phyloP scores from a whole-genome alignment of 768 basidiomycete species.

The Boletus speciosus region DNA sequence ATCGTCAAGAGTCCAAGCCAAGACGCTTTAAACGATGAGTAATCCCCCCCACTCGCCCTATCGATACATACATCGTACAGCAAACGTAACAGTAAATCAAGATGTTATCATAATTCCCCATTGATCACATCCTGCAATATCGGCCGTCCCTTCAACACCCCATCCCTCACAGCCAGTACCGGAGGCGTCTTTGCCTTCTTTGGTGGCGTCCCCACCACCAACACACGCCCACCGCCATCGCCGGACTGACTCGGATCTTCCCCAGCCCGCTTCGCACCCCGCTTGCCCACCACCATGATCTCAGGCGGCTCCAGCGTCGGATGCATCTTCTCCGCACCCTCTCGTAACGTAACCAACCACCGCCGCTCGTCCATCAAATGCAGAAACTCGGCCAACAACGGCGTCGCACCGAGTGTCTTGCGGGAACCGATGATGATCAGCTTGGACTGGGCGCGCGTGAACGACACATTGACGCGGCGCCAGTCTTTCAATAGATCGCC shows the following conservation, averaged over 20 bases:
- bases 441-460: constrained; percentile 90
- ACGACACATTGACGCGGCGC: constrained; percentile 94
- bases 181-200: constrained; percentile 37
- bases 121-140: constrained; percentile 61
- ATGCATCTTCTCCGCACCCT: constrained; percentile 54
- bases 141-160: constrained; percentile 53
- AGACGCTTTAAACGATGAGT: too few species aligned
- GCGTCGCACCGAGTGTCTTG: constrained; percentile 60
- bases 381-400: constrained; percentile 74
- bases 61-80: too few species aligned
- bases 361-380: constrained; percentile 61
- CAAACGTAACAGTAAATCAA: too few species aligned
- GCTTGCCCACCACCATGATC: constrained; percentile 8
- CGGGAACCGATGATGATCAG: constrained; percentile 88
- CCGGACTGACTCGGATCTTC: neutral
- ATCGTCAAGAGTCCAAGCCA: too few species aligned
- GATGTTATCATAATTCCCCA: constrained; percentile 27
- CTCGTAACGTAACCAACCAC: constrained; percentile 68
- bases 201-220: constrained; percentile 16
- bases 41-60: too few species aligned
- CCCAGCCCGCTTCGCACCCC: constrained; percentile 13
- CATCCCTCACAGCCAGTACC: constrained; percentile 26
- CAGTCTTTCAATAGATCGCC: constrained; percentile 95
- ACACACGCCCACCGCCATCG: neutral
- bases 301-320: constrained; percentile 25